Conservation (phyloP, 768 basidiomycete genomes). For the Suillus bovinus region DNA sequence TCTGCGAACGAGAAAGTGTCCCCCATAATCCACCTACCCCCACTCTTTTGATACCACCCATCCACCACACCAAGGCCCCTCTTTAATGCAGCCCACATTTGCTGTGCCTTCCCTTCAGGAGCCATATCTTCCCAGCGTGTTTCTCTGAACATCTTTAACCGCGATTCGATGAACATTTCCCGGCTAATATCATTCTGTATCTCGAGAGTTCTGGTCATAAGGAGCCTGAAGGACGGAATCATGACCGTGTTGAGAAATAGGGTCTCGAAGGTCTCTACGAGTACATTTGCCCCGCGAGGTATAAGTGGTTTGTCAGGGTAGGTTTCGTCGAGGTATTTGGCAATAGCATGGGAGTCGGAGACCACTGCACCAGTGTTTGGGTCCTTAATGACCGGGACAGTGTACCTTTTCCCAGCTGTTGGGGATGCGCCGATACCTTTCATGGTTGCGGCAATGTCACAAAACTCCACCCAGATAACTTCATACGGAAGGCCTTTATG, state of each 20-base stretch:
- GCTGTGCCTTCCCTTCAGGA: background rate
- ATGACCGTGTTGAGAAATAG: background rate
- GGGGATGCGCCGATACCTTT: constrained; percentile 7
- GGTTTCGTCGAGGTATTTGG: constrained; percentile 46
- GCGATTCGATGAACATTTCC: background rate
- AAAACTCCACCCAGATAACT: constrained; percentile 52
- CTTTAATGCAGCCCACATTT: background rate
- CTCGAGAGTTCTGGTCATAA: background rate
- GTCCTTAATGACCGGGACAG: constrained; percentile 48
- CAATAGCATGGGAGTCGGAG: constrained; percentile 44
- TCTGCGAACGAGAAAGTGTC: constrained; percentile 6
- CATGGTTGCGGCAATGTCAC: constrained; percentile 38
- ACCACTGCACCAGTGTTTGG: constrained; percentile 35
- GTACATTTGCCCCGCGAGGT: background rate
- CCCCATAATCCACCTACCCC: constrained; percentile 9
- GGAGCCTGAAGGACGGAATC: background rate
- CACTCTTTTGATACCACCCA: constrained; percentile 9
- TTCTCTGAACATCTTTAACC: constrained; percentile 6
- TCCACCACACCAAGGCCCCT: background rate
- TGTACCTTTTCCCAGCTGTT: constrained; percentile 30
- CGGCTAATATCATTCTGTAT: background rate
- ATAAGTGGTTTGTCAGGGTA: constrained; percentile 35
- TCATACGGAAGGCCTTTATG: constrained; percentile 40
- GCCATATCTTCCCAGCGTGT: constrained; percentile 3
- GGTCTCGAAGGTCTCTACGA: background rate